Evolutionary conservation across 768 basidiomycete genomes (phyloP), one percentile per base, ranked within the genome.

Genomic region (Agaricus sinodeliciosus): DNA sequence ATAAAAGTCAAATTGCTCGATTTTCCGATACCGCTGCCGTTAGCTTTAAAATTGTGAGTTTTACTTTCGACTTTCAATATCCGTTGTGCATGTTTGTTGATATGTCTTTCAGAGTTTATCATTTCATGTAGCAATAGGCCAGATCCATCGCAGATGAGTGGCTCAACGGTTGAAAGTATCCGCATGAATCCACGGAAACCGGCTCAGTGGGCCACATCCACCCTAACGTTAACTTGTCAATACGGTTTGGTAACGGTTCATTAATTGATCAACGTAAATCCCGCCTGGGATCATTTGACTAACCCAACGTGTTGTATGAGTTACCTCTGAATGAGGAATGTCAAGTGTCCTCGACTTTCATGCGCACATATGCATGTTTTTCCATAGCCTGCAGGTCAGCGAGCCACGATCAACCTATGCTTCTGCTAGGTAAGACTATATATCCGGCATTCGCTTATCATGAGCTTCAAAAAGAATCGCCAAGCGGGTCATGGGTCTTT

Each of bases 401-500:
- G 22, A 22, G 43, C 43, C 37, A 11, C 7, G 13, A 39, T 13
- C 22, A 22, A n/a, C 37, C 12, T 39, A 5, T 6, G 13, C 12
- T 11, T 6, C 7, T 13, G 5, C 2, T 39, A 39, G 37, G 12
- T 16, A 39, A 3, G 37, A n/a, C 13, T 35, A 35, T 35, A 35
- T 35, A 35, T 35, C 13, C 31, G 9, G 37, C 37, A 39, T 8
- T 1, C 2, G 15, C 37, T 22, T 22, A 22, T 22, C 22, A 1
- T 2, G 22, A 22, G 22, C 37, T 39, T 39, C 16, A 27, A 44
- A 27, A 44, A 46, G 45, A 35, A 45, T 40, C 31, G 37, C 36
- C 39, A 27, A 34, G 18, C 15, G 15, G 36, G 44, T 53, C 51
- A 53, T 53, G 46, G 16, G 52, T 31, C 25, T 43, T 39, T 40